Percentiles rank a stretch among this genome's conserved stretches.
phyloP scores from a whole-genome alignment of 2,329 filamentous ascomycete species.

The Fusarium burgessii region DNA sequence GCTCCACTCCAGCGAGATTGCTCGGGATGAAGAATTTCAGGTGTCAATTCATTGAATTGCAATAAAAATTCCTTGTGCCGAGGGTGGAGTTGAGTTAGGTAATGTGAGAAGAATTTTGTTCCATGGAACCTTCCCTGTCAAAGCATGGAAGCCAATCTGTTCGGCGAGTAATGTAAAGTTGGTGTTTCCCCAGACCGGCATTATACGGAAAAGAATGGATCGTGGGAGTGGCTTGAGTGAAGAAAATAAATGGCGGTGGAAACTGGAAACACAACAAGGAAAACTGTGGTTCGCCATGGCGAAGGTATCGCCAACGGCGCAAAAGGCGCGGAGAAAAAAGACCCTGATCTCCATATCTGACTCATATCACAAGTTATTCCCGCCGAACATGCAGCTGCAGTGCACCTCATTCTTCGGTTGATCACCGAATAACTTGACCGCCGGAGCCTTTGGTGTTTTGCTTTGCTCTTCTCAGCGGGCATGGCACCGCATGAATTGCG shows the following conservation, averaged over 20 bases:
- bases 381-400: constrained; percentile 9
- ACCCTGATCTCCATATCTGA: constrained; percentile 26
- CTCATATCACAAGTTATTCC: constrained; percentile 18
- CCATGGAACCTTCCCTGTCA: constrained; percentile 37
- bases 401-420: constrained; percentile 15
- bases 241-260: neutral
- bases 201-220: constrained; percentile 26
- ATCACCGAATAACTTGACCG: constrained; percentile 32
- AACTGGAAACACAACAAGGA: neutral
- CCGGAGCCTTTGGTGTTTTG: constrained; percentile 6
- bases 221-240: constrained; percentile 21
- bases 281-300: constrained; percentile 14
- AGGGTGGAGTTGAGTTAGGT: constrained; percentile 16
- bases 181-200: constrained; percentile 38
- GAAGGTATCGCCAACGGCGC: constrained; percentile 26
- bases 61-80: constrained; percentile 6
- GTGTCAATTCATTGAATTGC: constrained; percentile 11
- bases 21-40: constrained; percentile 21
- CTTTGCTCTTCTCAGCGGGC: neutral
- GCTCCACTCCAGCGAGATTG: constrained; percentile 36
- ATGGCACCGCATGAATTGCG: constrained; percentile 5
- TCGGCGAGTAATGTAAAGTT: constrained; percentile 21
- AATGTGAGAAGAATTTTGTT: constrained; percentile 13
- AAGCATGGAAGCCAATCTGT: constrained; percentile 11
- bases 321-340: constrained; percentile 14